A percentile compares a stretch with the other conserved stretches of the same genome.
These are phyloP conservation scores for Rhizopogon vesiculosus DNA, from an alignment of 768 basidiomycete species.

Conservation along the genomic window DNA sequence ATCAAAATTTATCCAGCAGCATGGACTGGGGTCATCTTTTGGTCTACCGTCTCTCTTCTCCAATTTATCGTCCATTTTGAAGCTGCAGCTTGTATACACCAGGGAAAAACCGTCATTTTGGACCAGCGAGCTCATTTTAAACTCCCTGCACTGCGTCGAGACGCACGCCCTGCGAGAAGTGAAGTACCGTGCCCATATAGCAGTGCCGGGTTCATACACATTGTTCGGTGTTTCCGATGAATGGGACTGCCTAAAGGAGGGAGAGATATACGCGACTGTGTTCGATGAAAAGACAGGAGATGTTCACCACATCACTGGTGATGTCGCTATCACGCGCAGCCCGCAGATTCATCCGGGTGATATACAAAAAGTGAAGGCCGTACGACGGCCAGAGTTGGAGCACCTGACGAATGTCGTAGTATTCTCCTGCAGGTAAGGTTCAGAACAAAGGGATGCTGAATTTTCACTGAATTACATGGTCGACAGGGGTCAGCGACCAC, in stretches of 20 bases:
- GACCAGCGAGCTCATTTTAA: slow-evolving; percentile 32
- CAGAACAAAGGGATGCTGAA: not conserved
- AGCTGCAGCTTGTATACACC: slow-evolving; percentile 20
- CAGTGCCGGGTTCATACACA: slow-evolving; percentile 43
- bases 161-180: slow-evolving; percentile 46
- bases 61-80: slow-evolving; percentile 28
- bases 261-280: slow-evolving; percentile 44
- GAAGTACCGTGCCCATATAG: slow-evolving; percentile 48
- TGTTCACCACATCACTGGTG: slow-evolving; percentile 28
- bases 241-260: slow-evolving; percentile 38
- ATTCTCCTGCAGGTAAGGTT: slow-evolving; percentile 39
- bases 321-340: slow-evolving; percentile 42
- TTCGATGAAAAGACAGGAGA: slow-evolving; percentile 24
- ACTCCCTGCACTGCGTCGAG: slow-evolving; percentile 31
- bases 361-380: slow-evolving; percentile 37
- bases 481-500: slow-evolving; percentile 42
- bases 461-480: no score
- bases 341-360: slow-evolving; percentile 52
- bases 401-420: slow-evolving; percentile 44
- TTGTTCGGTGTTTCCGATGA: slow-evolving; percentile 52
- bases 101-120: slow-evolving; percentile 6
- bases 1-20: slow-evolving; percentile 35
- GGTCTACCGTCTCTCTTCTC: slow-evolving; percentile 39
- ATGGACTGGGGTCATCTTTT: slow-evolving; percentile 45
- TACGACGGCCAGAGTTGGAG: slow-evolving; percentile 32